Evolutionary conservation across 371 early-diverging fungal species (phyloP).

Genomic region (Encephalitozoon hellem): DNA sequence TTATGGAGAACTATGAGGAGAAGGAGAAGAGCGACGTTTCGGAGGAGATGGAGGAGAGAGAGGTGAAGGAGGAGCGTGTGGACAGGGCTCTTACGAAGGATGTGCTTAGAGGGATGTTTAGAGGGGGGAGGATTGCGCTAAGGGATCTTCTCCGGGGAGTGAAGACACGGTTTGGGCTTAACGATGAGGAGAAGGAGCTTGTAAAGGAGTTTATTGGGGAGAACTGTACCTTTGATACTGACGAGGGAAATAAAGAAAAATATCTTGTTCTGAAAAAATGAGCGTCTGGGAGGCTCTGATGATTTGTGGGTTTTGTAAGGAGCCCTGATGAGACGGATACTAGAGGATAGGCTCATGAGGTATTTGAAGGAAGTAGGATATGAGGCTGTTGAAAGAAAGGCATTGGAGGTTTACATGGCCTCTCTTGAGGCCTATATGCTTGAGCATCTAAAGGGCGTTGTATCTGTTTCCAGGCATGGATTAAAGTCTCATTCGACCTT

Average conservation of each 20-base stretch:
- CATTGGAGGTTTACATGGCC: not conserved
- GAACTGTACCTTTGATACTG: slow-evolving; percentile 34
- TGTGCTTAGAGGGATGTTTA: slow-evolving; percentile 21
- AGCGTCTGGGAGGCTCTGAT: not conserved
- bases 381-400: not conserved
- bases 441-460: not conserved
- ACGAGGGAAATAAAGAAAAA: slow-evolving; percentile 40
- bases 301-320: not conserved
- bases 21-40: not conserved
- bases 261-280: slow-evolving; percentile 41
- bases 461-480: not conserved
- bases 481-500: not conserved
- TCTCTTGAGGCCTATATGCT: not conserved
- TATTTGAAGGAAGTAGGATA: not conserved
- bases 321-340: not conserved
- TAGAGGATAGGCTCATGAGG: slow-evolving; percentile 4
- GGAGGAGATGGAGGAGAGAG: not conserved
- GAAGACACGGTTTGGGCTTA: slow-evolving; percentile 34
- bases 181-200: slow-evolving; percentile 39
- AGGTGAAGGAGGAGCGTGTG: not conserved
- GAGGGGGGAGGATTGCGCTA: slow-evolving; percentile 4
- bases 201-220: slow-evolving; percentile 49
- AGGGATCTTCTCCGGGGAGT: slow-evolving; percentile 41
- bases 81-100: slow-evolving; percentile 19
- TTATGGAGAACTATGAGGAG: slow-evolving; percentile 52